Conservation (phyloP, 768 basidiomycete genomes). For the Pleurotus sapidus region DNA sequence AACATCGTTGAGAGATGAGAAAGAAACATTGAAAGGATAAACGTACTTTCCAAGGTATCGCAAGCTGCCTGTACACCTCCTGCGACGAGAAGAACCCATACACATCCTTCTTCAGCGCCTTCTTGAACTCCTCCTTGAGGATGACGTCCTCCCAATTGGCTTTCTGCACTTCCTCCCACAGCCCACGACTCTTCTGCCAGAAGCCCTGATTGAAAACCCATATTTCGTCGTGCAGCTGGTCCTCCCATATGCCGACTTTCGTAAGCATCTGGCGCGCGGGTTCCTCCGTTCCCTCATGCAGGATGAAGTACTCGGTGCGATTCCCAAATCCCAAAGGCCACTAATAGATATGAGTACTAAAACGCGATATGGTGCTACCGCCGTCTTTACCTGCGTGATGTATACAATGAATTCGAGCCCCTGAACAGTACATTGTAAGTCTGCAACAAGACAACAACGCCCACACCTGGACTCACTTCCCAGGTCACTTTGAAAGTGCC, state of each 20-base stretch:
- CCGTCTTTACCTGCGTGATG: slow-evolving; percentile 39
- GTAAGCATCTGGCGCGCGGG: slow-evolving; percentile 49
- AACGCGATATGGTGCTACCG: slow-evolving; percentile 2
- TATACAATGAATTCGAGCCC: slow-evolving; percentile 56
- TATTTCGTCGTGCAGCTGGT: slow-evolving; percentile 64
- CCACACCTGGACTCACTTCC: slow-evolving; percentile 40
- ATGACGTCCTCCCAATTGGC: slow-evolving; percentile 77
- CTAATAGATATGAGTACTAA: slow-evolving; percentile 14
- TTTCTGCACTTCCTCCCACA: slow-evolving; percentile 63
- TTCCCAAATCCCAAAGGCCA: slow-evolving; percentile 27
- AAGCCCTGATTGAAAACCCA: slow-evolving; percentile 73
- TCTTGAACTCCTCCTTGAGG: slow-evolving; percentile 68
- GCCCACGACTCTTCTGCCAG: slow-evolving; percentile 60
- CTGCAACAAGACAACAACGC: not conserved
- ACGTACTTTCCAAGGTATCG: slow-evolving; percentile 79
- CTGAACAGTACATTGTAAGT: slow-evolving; percentile 24
- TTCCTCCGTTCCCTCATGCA: slow-evolving; percentile 60
- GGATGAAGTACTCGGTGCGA: slow-evolving; percentile 40
- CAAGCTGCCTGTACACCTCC: slow-evolving; percentile 65
- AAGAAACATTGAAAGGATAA: not conserved
- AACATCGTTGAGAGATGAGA: not conserved
- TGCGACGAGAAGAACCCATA: slow-evolving; percentile 80
- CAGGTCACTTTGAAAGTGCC: slow-evolving; percentile 56
- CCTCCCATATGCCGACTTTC: slow-evolving; percentile 46
- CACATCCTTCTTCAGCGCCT: slow-evolving; percentile 66